A percentile compares a stretch with the other conserved stretches of the same genome.
phyloP scores from a whole-genome alignment of 2,329 filamentous ascomycete species.

The Chaetomiaceae sp. region DNA sequence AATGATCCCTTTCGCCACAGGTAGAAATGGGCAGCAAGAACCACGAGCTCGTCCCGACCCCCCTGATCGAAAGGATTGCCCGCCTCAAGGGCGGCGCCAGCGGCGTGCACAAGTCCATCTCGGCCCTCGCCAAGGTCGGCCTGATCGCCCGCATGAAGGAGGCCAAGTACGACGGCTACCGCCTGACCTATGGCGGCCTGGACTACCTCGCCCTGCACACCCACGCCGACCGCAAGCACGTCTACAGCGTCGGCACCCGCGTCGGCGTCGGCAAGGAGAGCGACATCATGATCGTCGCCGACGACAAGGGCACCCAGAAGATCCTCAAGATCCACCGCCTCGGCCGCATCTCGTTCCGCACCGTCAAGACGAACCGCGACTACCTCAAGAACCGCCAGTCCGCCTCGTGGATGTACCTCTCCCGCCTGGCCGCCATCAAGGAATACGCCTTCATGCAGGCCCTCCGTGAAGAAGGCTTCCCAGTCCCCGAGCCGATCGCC shows the following conservation, averaged over 20 bases:
- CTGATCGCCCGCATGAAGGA: constrained; percentile 92
- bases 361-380: constrained; percentile 92
- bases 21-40: constrained; percentile 93
- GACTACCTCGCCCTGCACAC: constrained; percentile 96
- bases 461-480: constrained; percentile 76
- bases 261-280: constrained; percentile 97
- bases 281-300: constrained; percentile 91
- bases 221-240: constrained; percentile 69
- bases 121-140: constrained; percentile 82
- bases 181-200: constrained; percentile 90
- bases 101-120: constrained; percentile 82
- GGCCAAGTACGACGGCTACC: constrained; percentile 94
- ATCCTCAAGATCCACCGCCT: constrained; percentile 95
- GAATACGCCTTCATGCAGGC: constrained; percentile 94
- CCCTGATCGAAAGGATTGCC: constrained; percentile 78
- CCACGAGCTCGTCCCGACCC: constrained; percentile 92
- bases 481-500: constrained; percentile 79
- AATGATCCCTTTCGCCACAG: constrained; percentile 44
- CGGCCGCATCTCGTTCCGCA: constrained; percentile 93
- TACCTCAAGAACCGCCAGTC: constrained; percentile 74
- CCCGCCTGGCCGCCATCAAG: constrained; percentile 83
- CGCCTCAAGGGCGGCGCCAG: constrained; percentile 72
- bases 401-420: constrained; percentile 98
- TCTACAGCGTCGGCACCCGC: constrained; percentile 91
- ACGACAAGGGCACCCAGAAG: constrained; percentile 67